These are phyloP conservation scores for Vitis hybrid DNA, from an alignment of 177 flowering plant genomes.

Conservation along the genomic window DNA sequence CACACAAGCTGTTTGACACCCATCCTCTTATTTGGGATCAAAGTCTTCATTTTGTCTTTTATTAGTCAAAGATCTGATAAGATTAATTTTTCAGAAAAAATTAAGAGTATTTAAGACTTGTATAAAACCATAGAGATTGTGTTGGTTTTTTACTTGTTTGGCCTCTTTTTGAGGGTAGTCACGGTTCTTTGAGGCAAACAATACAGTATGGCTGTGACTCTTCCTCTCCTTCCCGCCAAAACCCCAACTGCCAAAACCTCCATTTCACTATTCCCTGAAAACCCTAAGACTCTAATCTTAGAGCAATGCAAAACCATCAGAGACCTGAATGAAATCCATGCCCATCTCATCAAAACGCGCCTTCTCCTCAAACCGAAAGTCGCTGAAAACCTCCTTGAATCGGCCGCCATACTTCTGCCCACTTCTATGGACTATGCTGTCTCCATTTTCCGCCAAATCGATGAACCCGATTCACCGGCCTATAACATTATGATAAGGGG, in stretches of 20 bases:
- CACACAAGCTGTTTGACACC: too few species aligned
- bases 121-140: too few species aligned
- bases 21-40: too few species aligned
- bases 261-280: conserved; percentile 28
- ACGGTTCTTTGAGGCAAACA: too few species aligned
- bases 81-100: too few species aligned
- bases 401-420: conserved; percentile 36
- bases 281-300: conserved; percentile 36
- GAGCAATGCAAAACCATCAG: conserved; percentile 43
- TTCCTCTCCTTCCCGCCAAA: conserved; percentile 21
- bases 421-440: conserved; percentile 38
- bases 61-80: too few species aligned
- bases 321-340: conserved; percentile 45
- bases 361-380: conserved; percentile 30
- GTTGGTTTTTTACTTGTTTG: too few species aligned
- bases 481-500: conserved; percentile 53
- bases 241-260: conserved; percentile 9
- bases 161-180: too few species aligned
- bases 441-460: conserved; percentile 35
- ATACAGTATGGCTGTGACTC: conserved; percentile 17
- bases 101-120: too few species aligned
- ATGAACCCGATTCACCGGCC: conserved; percentile 31
- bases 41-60: too few species aligned
- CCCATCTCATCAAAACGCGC: conserved; percentile 49
- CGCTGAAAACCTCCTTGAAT: conserved; percentile 43